Base-by-base conservation (phyloP, 192 early-diverging fungal species). In the Podila epicladia region DNA sequence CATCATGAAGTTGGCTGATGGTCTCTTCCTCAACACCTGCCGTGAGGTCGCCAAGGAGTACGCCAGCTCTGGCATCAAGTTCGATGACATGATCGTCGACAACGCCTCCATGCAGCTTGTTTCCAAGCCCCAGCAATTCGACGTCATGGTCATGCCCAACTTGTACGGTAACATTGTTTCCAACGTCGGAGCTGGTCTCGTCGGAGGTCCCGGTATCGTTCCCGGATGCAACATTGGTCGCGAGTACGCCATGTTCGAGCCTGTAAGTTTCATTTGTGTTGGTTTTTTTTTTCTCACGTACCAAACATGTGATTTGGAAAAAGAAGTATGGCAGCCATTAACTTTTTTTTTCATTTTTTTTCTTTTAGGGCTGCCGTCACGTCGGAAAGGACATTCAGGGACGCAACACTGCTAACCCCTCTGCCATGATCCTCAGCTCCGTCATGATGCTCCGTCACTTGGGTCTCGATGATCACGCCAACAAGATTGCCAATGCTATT, bases 21-120 rank as follows among this genome's bases (percentile, higher is more conserved):
- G 98, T 73, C 92, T 99, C 67, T 99, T 99, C 91, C 89, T 99
- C 69, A 94, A 95, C 77, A 95, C 93, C 53, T 98, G 96, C 89
- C 95, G 97, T 66, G 94, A 96, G n/a, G 91, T 99, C 35, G 91
- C 96, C 77, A 93, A 98, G 86, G 90, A 93, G 85, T 99, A 99
- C 87, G 91, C 95, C 71, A 86, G 87, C 73, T 87, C 87, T 33
- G 94, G 94, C 48, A 96, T 99, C 84, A 84, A 96, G 91, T 95
- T 95, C 84, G 91, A 96, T 72, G 97, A 98, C 88, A 98, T 99
- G 98, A 99, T 99, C 87, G 98, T 99, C 74, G 98, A 99, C 86
- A 99, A 99, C 89, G 95, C 96, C 59, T 95, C 98, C 64, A 99
- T 99, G 98, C 98, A 99, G 90, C 90, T 99, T n/a, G 97, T 98